A percentile compares a stretch with the other conserved stretches of the same genome.
Conservation (phyloP, 2,329 filamentous ascomycete species). For the Aureobasidium lini region DNA sequence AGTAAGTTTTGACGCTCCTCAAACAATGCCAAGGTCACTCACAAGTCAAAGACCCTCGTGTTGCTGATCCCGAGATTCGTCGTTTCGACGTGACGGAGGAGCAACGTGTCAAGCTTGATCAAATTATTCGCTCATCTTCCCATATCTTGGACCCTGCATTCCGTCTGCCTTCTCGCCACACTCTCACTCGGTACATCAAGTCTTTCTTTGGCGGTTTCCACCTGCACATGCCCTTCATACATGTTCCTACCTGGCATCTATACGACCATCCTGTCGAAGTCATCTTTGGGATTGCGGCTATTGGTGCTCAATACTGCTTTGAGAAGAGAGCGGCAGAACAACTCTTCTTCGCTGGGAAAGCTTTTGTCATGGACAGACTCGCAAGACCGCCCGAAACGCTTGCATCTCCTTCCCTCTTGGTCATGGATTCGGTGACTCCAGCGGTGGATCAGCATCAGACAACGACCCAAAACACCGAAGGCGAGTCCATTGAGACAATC, state of each 20-base stretch:
- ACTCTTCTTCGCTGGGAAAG: slow-evolving; percentile 50
- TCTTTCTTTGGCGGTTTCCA: slow-evolving; percentile 63
- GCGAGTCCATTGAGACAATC: slow-evolving; percentile 53
- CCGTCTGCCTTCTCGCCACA: slow-evolving; percentile 60
- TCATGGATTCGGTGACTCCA: too few relatives aligned
- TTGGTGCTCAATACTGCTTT: slow-evolving; percentile 59
- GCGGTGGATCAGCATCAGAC: not conserved
- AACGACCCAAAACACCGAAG: slow-evolving; percentile 1
- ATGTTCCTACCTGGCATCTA: slow-evolving; percentile 58
- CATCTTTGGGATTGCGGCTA: slow-evolving; percentile 58
- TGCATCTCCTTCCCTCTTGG: not conserved
- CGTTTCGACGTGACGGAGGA: not conserved
- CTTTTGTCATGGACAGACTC: slow-evolving; percentile 17
- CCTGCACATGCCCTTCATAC: slow-evolving; percentile 55
- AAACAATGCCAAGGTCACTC: not conserved
- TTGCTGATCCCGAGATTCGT: not conserved
- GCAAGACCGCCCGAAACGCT: not conserved
- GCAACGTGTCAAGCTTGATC: not conserved
- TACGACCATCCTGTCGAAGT: slow-evolving; percentile 61
- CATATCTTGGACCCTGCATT: slow-evolving; percentile 37
- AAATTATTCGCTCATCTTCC: not conserved
- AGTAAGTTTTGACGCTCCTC: not conserved
- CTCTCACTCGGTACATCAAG: slow-evolving; percentile 60
- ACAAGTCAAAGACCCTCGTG: not conserved
- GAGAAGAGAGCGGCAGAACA: slow-evolving; percentile 46